These are phyloP conservation scores for Westerdykella ornata DNA, from an alignment of 2,329 filamentous ascomycete genomes.

Conservation along the genomic window DNA sequence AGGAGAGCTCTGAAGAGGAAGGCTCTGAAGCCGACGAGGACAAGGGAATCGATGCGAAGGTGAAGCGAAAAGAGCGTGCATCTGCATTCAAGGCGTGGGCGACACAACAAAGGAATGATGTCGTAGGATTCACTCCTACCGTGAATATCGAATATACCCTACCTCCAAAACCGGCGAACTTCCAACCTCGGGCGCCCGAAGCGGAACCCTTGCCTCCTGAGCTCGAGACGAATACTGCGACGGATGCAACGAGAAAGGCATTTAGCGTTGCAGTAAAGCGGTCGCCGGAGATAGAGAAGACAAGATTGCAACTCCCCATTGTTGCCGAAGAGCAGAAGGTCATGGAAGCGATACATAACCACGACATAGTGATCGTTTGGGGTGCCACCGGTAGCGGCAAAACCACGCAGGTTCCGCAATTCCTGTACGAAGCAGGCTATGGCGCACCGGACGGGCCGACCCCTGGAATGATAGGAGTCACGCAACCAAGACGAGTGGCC, in stretches of 20 bases:
- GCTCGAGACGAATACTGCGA: slow-evolving; percentile 51
- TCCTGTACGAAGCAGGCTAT: slow-evolving; percentile 89
- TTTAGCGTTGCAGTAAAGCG: slow-evolving; percentile 68
- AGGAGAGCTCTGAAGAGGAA: slow-evolving; percentile 29
- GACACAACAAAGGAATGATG: slow-evolving; percentile 74
- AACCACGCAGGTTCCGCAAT: slow-evolving; percentile 95
- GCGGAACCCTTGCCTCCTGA: slow-evolving; percentile 64
- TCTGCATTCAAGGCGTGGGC: slow-evolving; percentile 94
- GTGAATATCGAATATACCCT: slow-evolving; percentile 30
- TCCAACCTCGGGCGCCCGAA: slow-evolving; percentile 61
- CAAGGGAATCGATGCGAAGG: slow-evolving; percentile 31
- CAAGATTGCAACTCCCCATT: slow-evolving; percentile 74
- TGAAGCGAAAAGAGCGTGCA: slow-evolving; percentile 40
- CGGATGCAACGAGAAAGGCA: slow-evolving; percentile 60
- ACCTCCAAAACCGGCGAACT: slow-evolving; percentile 52
- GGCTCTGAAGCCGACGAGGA: slow-evolving; percentile 31
- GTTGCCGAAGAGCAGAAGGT: slow-evolving; percentile 94
- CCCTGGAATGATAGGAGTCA: slow-evolving; percentile 88
- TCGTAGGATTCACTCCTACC: slow-evolving; percentile 60
- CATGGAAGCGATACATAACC: slow-evolving; percentile 94
- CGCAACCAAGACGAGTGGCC: slow-evolving; percentile 88
- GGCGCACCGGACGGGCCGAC: slow-evolving; percentile 71
- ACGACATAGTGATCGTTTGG: slow-evolving; percentile 83
- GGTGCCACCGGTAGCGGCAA: slow-evolving; percentile 96
- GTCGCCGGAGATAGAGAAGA: slow-evolving; percentile 65